Conservation (phyloP, 768 basidiomycete species). For the Leccinum rimulosum region DNA sequence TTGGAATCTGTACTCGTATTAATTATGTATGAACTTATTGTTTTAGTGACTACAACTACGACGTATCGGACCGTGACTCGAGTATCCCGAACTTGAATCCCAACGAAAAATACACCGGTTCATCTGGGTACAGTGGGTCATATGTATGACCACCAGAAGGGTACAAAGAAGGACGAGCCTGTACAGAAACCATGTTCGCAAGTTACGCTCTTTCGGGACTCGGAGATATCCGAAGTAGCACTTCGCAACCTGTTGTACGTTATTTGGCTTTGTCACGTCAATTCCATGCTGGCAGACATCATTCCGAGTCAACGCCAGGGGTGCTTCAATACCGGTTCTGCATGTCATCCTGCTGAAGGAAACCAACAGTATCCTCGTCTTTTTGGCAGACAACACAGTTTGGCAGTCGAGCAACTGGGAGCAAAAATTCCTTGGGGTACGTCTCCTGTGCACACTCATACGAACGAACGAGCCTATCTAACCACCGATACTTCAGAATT, state of each 20-base stretch:
- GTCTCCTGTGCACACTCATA: too few species aligned
- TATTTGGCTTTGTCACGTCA: neutral
- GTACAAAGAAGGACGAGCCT: conserved; percentile 66
- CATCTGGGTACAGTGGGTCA: conserved; percentile 60
- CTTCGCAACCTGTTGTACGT: conserved; percentile 62
- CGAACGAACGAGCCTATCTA: too few species aligned
- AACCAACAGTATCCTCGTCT: conserved; percentile 66
- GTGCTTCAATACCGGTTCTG: conserved; percentile 73
- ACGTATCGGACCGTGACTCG: conserved; percentile 47
- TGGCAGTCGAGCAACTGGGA: conserved; percentile 97
- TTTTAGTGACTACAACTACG: conserved; percentile 83
- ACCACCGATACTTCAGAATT: too few species aligned
- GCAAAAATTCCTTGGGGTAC: conserved; percentile 52
- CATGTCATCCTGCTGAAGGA: neutral
- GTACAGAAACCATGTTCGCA: conserved; percentile 75
- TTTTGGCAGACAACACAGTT: conserved; percentile 69
- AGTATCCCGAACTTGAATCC: conserved; percentile 58
- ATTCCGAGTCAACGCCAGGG: conserved; percentile 53
- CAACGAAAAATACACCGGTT: conserved; percentile 72
- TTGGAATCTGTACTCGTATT: neutral
- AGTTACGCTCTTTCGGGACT: conserved; percentile 40
- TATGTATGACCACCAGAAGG: conserved; percentile 61
- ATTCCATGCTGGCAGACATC: conserved; percentile 38
- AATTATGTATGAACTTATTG: neutral
- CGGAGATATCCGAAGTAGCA: too few species aligned